phyloP scores from a whole-genome alignment of 768 basidiomycete genomes.

The Suillus occidentalis region DNA sequence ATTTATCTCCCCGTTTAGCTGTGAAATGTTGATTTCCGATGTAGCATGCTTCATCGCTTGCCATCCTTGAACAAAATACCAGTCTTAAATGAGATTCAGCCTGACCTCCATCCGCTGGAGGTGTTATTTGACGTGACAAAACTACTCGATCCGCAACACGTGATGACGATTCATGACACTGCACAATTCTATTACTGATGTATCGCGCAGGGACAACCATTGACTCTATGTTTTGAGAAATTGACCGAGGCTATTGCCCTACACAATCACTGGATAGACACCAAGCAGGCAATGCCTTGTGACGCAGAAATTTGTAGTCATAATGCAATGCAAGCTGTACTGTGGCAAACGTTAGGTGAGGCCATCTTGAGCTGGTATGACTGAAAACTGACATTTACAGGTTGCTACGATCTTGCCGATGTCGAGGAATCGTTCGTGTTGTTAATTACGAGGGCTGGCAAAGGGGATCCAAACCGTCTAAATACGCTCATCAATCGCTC shows the following conservation, averaged over 20 bases:
- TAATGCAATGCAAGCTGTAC: conserved; percentile 70
- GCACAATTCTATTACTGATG: conserved; percentile 1
- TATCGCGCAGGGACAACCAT: conserved; percentile 60
- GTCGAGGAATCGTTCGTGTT: conserved; percentile 72
- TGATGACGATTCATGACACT: conserved; percentile 29
- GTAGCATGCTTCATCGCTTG: conserved; percentile 71
- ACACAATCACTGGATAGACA: conserved; percentile 72
- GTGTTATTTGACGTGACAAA: conserved; percentile 77
- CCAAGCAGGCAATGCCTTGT: conserved; percentile 45
- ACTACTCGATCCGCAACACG: conserved; percentile 60
- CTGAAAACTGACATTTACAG: conserved; percentile 35
- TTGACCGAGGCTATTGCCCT: conserved; percentile 64
- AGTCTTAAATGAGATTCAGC: conserved; percentile 69
- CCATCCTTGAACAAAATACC: conserved; percentile 53
- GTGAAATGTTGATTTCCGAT: conserved; percentile 6
- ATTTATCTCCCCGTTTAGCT: conserved; percentile 1
- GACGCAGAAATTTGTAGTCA: conserved; percentile 69
- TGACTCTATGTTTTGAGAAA: conserved; percentile 67
- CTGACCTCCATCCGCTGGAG: conserved; percentile 73
- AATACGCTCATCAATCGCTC: conserved; percentile 64
- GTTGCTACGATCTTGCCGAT: conserved; percentile 61
- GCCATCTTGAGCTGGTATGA: not conserved
- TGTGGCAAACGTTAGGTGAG: conserved; percentile 72
- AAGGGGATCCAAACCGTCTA: conserved; percentile 62
- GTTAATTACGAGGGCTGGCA: conserved; percentile 58